phyloP scores from a whole-genome alignment of 371 early-diverging fungal genomes.

The Mucor lusitanicus region DNA sequence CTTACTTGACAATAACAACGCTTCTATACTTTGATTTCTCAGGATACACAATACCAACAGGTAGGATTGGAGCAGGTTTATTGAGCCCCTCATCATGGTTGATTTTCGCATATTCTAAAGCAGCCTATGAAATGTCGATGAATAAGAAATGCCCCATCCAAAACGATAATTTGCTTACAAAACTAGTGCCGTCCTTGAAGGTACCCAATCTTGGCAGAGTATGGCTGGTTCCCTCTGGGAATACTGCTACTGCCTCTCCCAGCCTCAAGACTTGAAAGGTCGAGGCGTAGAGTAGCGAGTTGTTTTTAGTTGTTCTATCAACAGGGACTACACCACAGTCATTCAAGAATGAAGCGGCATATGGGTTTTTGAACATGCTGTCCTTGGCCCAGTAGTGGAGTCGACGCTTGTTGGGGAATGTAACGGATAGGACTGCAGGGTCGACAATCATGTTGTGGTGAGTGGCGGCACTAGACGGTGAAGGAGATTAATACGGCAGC shows the following conservation, averaged over 20 bases:
- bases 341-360: constrained; percentile 37
- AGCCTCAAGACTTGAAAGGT: constrained; percentile 51
- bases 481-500: background rate
- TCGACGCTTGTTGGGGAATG: constrained; percentile 48
- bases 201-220: constrained; percentile 45
- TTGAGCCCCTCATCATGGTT: constrained; percentile 31
- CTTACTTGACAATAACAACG: constrained; percentile 53
- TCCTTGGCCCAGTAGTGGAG: constrained; percentile 66
- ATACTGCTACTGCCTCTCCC: constrained; percentile 58
- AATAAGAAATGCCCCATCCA: background rate
- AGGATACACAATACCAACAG: constrained; percentile 59
- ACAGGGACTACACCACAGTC: constrained; percentile 60
- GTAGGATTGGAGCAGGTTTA: constrained; percentile 39
- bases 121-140: constrained; percentile 31
- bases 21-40: constrained; percentile 63
- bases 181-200: constrained; percentile 54
- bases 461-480: constrained; percentile 43
- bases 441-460: constrained; percentile 66
- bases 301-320: constrained; percentile 58
- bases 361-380: constrained; percentile 49
- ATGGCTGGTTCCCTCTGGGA: constrained; percentile 63
- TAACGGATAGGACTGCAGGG: constrained; percentile 50
- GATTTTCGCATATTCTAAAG: constrained; percentile 53
- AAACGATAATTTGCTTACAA: constrained; percentile 29
- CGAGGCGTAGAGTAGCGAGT: constrained; percentile 44